Evolutionary conservation across 148 eudicot species (phyloP).

Genomic region (Linanthus parryae): DNA sequence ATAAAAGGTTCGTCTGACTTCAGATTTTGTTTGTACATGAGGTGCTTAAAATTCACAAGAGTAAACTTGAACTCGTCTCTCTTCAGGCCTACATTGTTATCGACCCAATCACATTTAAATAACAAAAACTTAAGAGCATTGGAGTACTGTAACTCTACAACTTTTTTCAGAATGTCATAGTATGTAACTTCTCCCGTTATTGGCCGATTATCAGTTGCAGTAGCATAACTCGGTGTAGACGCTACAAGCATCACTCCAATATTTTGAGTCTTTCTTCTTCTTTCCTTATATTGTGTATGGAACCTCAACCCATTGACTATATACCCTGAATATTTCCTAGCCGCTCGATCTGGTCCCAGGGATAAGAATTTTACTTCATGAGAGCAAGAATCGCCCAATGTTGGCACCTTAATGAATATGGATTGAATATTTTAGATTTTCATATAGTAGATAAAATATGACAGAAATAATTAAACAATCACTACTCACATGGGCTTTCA

Average conservation of each 20-base stretch:
- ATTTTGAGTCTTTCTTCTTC: neutral
- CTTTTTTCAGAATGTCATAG: neutral
- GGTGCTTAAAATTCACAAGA: no score
- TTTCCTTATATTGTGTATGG: neutral
- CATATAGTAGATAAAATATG: no score
- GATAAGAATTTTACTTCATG: neutral
- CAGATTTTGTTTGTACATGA: no score
- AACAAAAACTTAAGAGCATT: neutral
- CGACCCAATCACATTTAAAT: neutral
- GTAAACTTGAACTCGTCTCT: no score
- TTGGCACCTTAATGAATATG: no score
- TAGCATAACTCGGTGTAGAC: neutral
- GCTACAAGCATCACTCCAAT: neutral
- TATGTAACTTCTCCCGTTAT: neutral
- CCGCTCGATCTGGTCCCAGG: neutral
- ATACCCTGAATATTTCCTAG: neutral
- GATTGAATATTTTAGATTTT: no score
- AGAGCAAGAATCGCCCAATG: no score
- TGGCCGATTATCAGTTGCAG: neutral
- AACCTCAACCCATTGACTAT: neutral
- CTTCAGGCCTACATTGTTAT: no score
- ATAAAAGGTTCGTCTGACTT: no score
- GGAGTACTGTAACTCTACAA: neutral
- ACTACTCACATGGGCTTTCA: no score
- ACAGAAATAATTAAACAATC: no score